These are phyloP conservation scores for Pythium insidiosum DNA, from an alignment of 352 stramenopile genomes.

Conservation along the genomic window DNA sequence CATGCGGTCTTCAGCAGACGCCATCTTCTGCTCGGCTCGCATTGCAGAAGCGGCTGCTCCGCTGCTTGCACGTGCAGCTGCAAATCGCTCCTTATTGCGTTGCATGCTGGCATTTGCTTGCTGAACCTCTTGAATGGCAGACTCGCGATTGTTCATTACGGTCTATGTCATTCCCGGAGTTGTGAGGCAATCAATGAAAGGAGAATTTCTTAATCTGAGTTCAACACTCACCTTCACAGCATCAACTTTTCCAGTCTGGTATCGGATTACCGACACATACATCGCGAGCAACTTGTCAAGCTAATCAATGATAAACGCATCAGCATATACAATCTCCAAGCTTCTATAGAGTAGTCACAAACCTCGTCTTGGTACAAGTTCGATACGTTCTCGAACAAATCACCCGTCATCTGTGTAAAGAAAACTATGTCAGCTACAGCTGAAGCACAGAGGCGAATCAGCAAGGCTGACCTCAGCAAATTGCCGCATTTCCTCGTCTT, in stretches of 20 bases:
- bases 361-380: slow-evolving; percentile 86
- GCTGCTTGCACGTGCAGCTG: slow-evolving; percentile 74
- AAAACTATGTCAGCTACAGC: neutral
- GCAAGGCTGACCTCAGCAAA: slow-evolving; percentile 68
- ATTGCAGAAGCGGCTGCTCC: slow-evolving; percentile 79
- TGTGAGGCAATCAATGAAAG: too few species aligned
- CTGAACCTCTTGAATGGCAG: slow-evolving; percentile 79
- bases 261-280: slow-evolving; percentile 83
- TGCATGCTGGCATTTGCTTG: slow-evolving; percentile 88
- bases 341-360: too few species aligned
- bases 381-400: slow-evolving; percentile 81
- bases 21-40: slow-evolving; percentile 84
- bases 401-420: slow-evolving; percentile 39
- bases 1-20: slow-evolving; percentile 81
- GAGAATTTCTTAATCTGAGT: neutral
- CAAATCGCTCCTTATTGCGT: slow-evolving; percentile 84
- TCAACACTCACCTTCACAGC: slow-evolving; percentile 63
- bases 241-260: slow-evolving; percentile 79
- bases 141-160: slow-evolving; percentile 83
- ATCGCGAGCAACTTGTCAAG: slow-evolving; percentile 78
- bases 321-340: too few species aligned
- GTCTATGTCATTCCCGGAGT: too few species aligned
- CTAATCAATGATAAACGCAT: too few species aligned
- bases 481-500: slow-evolving; percentile 63
- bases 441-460: too few species aligned